Conservation (phyloP, 2,329 filamentous ascomycete species). For the Magnaporthales sp. region DNA sequence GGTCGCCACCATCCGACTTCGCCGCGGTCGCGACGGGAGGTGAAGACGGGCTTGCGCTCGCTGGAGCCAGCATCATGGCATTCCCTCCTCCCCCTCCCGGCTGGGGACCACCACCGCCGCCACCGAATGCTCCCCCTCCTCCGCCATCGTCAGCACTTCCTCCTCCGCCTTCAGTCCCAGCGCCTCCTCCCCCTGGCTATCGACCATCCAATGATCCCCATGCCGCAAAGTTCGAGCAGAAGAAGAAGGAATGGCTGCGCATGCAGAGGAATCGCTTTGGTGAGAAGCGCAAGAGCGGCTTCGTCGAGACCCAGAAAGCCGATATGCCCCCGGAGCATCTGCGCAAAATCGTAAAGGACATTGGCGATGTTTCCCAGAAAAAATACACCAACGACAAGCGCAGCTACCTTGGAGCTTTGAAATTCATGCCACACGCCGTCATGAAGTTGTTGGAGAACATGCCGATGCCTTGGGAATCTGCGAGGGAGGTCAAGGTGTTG, state of each 20-base stretch:
- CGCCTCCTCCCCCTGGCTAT: conserved; percentile 81
- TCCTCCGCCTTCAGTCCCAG: conserved; percentile 44
- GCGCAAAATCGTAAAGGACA: conserved; percentile 96
- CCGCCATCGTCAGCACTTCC: conserved; percentile 44
- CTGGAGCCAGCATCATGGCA: conserved; percentile 22
- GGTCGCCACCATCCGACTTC: not conserved
- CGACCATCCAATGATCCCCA: conserved; percentile 73
- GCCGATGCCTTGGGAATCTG: conserved; percentile 99
- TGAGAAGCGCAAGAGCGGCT: conserved; percentile 93
- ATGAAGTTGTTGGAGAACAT: conserved; percentile 97
- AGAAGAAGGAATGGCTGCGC: conserved; percentile 98
- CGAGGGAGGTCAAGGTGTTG: conserved; percentile 91
- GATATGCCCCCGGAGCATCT: conserved; percentile 98
- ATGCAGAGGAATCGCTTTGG: conserved; percentile 86
- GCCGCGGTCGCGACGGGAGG: conserved; percentile 4
- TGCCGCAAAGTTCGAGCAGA: conserved; percentile 90
- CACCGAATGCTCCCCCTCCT: conserved; percentile 38
- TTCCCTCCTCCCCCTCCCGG: conserved; percentile 47
- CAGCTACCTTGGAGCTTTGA: conserved; percentile 91
- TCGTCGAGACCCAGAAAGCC: conserved; percentile 95
- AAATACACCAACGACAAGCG: conserved; percentile 98
- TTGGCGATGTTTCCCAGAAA: conserved; percentile 98
- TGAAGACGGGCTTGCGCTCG: conserved; percentile 16
- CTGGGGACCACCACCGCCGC: conserved; percentile 40
- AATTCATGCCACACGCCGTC: conserved; percentile 99